Conservation (phyloP, 2,329 filamentous ascomycete genomes). For the Fusarium robinianum region DNA sequence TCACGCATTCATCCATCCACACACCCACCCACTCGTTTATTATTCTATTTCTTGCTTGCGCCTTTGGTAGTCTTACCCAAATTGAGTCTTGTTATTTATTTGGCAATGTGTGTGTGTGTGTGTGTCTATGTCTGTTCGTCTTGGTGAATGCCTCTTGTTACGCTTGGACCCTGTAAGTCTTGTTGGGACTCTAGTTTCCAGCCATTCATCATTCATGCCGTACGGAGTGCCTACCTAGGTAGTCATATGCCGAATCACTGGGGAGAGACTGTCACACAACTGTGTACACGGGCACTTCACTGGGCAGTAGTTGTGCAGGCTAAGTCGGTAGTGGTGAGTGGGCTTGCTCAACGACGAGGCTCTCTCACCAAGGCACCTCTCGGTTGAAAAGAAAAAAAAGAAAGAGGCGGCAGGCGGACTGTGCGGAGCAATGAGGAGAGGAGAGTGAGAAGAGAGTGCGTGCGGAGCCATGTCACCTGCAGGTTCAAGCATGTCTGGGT, state of each 20-base stretch:
- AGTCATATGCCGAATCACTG: no score
- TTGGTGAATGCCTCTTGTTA: neutral
- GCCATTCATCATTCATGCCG: no score
- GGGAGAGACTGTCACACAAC: no score
- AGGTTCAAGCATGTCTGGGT: neutral
- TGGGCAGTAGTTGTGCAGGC: no score
- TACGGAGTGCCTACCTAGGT: no score
- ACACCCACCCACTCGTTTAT: slow-evolving; percentile 11
- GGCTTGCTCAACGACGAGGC: slow-evolving; percentile 7
- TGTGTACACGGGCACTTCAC: no score
- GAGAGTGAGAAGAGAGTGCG: no score
- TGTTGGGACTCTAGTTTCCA: no score
- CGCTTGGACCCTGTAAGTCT: neutral
- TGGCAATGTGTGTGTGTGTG: neutral
- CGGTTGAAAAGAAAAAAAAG: no score
- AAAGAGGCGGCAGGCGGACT: neutral
- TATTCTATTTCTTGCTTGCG: slow-evolving; percentile 27
- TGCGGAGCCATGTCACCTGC: neutral
- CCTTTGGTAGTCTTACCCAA: slow-evolving; percentile 35
- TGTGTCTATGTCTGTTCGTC: neutral
- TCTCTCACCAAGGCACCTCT: neutral
- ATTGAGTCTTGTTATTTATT: slow-evolving; percentile 30
- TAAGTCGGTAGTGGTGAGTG: no score
- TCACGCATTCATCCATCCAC: slow-evolving; percentile 8
- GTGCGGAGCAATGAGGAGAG: no score